These are phyloP conservation scores for Aphanomyces invadans DNA, from an alignment of 352 stramenopile species.

Conservation along the genomic window DNA sequence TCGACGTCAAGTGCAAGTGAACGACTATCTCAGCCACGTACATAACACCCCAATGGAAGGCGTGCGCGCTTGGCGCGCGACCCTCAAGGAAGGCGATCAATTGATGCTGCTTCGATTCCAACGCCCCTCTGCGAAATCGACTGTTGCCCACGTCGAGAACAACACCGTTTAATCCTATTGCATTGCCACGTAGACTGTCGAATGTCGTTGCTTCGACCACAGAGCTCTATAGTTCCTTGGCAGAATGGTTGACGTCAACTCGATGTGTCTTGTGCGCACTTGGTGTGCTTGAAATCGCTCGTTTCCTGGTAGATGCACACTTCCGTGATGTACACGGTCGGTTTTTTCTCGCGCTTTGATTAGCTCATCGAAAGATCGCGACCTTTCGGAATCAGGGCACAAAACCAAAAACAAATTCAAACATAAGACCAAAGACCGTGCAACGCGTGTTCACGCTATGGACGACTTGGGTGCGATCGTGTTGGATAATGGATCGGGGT, in stretches of 20 bases:
- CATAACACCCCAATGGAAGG: background rate
- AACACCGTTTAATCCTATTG: no score
- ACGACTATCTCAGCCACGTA: background rate
- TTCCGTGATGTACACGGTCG: no score
- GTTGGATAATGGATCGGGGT: conserved; percentile 79
- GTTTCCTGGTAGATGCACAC: no score
- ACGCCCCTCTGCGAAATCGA: no score
- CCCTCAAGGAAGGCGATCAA: background rate
- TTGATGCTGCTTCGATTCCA: background rate
- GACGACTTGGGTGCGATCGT: conserved; percentile 55
- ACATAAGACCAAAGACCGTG: background rate
- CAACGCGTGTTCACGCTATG: conserved; percentile 15
- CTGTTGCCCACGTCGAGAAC: background rate
- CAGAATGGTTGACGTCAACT: no score
- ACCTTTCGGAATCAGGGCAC: background rate
- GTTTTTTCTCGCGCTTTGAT: background rate
- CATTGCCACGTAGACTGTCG: no score
- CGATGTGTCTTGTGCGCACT: no score
- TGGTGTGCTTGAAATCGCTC: no score
- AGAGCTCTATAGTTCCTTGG: no score
- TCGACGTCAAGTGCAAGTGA: background rate
- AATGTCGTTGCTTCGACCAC: no score
- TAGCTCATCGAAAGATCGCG: background rate
- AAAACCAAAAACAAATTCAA: background rate
- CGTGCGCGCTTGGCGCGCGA: background rate